Evolutionary conservation across 2,329 filamentous ascomycete species (phyloP).

Genomic region (Chaetomiaceae sp.): DNA sequence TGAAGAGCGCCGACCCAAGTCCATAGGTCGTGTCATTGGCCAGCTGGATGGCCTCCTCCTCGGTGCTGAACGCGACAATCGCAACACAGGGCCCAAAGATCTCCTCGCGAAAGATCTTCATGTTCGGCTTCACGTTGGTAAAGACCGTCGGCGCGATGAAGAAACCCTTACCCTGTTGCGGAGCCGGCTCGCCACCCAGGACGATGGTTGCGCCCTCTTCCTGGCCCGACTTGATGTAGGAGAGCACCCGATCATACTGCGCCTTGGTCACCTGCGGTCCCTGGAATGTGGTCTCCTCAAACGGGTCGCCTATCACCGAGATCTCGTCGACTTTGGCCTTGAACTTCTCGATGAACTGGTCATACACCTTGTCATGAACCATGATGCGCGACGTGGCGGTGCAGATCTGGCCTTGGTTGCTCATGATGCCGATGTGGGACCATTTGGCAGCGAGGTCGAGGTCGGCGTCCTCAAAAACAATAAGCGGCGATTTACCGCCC

Average conservation of each 20-base stretch:
- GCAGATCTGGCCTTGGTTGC: constrained; percentile 59
- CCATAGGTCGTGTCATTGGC: constrained; percentile 51
- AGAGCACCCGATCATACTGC: constrained; percentile 63
- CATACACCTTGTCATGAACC: constrained; percentile 54
- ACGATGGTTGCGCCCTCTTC: constrained; percentile 60
- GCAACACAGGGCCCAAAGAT: constrained; percentile 37
- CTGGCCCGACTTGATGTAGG: constrained; percentile 64
- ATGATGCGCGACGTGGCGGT: constrained; percentile 57
- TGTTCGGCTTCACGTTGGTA: constrained; percentile 33
- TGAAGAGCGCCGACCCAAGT: constrained; percentile 55
- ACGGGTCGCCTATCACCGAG: constrained; percentile 62
- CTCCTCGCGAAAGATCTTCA: constrained; percentile 36
- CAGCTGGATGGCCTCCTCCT: constrained; percentile 36
- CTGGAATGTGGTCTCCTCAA: constrained; percentile 62
- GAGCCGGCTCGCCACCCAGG: constrained; percentile 53
- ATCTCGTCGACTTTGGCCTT: constrained; percentile 53
- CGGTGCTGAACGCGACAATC: constrained; percentile 33
- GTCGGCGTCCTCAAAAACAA: constrained; percentile 60
- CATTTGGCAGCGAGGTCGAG: constrained; percentile 58
- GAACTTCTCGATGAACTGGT: constrained; percentile 60
- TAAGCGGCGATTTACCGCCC: constrained; percentile 57
- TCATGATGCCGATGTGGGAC: constrained; percentile 44
- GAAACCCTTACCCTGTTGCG: constrained; percentile 48
- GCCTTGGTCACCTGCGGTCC: constrained; percentile 65
- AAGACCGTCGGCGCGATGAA: constrained; percentile 36